These are phyloP conservation scores for Endotrypanum monterogeii DNA, from an alignment of 208 protist species.

Conservation along the genomic window DNA sequence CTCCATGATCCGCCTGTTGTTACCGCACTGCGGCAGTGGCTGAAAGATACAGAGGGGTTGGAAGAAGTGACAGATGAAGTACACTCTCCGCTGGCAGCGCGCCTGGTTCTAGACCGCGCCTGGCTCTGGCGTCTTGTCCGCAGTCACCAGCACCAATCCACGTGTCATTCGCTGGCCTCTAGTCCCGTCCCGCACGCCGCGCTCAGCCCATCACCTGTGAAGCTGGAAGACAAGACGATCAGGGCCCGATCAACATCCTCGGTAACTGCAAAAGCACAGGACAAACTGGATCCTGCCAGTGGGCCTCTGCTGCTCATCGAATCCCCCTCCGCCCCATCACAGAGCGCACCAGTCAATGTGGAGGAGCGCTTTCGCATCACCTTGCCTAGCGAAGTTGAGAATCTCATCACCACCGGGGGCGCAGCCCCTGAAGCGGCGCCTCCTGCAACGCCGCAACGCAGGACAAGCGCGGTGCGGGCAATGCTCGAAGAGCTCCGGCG, in stretches of 20 bases:
- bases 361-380: constrained; percentile 29
- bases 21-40: constrained; percentile 19
- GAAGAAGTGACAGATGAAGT: constrained; percentile 26
- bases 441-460: constrained; percentile 3
- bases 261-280: not conserved
- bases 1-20: constrained; percentile 2
- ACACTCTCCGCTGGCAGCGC: constrained; percentile 27
- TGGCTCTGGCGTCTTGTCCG: constrained; percentile 21
- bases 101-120: constrained; percentile 24
- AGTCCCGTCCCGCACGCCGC: not conserved
- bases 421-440: not conserved
- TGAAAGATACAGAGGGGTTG: constrained; percentile 23
- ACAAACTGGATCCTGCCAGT: not conserved
- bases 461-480: constrained; percentile 14
- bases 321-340: not conserved
- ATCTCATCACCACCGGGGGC: not conserved
- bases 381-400: not conserved
- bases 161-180: not conserved
- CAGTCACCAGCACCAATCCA: not conserved
- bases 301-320: not conserved
- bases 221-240: not conserved
- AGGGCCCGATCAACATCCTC: not conserved
- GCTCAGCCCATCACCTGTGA: not conserved
- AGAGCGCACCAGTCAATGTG: not conserved
- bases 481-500: constrained; percentile 24